A percentile compares a stretch with the other conserved stretches of the same genome.
These are phyloP conservation scores for Venturia pyrina DNA, from an alignment of 2,329 filamentous ascomycete species.

Conservation along the genomic window DNA sequence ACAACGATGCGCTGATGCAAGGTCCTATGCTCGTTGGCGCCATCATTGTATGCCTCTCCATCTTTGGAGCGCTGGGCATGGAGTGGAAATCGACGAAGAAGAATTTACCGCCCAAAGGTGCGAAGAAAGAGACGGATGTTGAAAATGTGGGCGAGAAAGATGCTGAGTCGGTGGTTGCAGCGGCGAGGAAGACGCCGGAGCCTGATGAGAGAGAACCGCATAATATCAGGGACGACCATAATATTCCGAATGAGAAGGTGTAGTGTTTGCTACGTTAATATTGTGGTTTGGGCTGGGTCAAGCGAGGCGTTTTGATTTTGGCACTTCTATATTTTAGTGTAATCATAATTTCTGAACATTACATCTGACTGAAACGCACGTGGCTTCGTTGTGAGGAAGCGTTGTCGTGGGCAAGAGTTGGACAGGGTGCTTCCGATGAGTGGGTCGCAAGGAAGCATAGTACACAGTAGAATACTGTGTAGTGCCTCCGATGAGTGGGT, in stretches of 20 bases:
- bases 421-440: no score
- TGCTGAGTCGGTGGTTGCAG: neutral
- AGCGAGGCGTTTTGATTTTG: neutral
- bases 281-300: neutral
- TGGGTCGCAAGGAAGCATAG: no score
- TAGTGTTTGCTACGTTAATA: neutral
- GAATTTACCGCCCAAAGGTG: neutral
- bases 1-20: constrained; percentile 12
- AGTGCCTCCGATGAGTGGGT: no score
- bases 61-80: constrained; percentile 12
- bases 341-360: neutral
- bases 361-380: no score
- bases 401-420: no score
- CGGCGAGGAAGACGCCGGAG: neutral
- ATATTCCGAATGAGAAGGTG: neutral
- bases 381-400: no score
- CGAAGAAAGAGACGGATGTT: neutral
- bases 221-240: neutral
- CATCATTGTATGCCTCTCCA: constrained; percentile 9
- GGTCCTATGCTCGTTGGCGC: constrained; percentile 7
- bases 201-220: neutral
- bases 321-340: neutral
- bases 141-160: neutral
- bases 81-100: constrained; percentile 13
- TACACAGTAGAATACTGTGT: no score